Conservation (phyloP, 306 rosid genomes). For the Cicer pinnatifidum region DNA sequence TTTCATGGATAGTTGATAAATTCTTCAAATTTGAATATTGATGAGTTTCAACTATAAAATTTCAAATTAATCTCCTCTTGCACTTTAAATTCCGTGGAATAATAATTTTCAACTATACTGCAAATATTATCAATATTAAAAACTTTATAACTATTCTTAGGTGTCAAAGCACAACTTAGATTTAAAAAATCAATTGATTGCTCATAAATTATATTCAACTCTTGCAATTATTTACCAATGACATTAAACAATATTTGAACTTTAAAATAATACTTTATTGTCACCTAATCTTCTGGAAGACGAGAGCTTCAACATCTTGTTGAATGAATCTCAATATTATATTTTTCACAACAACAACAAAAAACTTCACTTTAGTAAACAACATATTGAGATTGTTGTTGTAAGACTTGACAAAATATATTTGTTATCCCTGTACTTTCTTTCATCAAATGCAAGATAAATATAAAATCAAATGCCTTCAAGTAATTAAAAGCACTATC, state of each 20-base stretch:
- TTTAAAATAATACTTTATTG: too few relatives aligned
- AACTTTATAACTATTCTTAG: background rate
- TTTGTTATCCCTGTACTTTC: background rate
- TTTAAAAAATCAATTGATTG: background rate
- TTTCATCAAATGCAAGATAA: background rate
- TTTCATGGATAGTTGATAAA: background rate
- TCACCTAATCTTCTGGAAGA: too few relatives aligned
- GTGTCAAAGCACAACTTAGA: background rate
- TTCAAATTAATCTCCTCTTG: too few relatives aligned
- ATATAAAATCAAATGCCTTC: background rate
- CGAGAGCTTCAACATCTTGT: too few relatives aligned
- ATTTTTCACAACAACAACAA: background rate
- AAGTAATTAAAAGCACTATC: background rate
- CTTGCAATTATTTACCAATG: background rate
- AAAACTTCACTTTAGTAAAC: background rate
- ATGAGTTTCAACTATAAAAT: too few relatives aligned
- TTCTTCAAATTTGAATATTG: too few relatives aligned
- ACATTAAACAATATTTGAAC: background rate
- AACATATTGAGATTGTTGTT: background rate
- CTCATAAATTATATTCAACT: background rate
- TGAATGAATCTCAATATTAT: background rate
- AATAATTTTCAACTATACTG: too few relatives aligned
- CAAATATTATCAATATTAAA: too few relatives aligned
- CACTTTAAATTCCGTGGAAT: too few relatives aligned
- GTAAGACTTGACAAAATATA: background rate